phyloP scores from a whole-genome alignment of 345 rosid species.

The Pugionium dolabratum region DNA sequence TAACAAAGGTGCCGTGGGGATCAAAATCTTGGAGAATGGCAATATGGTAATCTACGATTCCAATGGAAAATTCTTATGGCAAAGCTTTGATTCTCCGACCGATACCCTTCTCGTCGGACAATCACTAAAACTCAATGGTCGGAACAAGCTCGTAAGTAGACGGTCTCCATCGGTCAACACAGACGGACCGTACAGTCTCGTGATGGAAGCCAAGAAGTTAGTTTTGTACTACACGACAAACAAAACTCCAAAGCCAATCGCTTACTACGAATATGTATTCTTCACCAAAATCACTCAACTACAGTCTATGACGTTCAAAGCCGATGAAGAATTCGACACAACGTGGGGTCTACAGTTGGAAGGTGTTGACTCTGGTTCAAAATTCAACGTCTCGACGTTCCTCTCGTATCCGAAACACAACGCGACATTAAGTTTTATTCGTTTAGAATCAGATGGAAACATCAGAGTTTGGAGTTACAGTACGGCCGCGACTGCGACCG shows the following conservation, averaged over 20 bases:
- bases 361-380: slow-evolving; percentile 9
- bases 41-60: slow-evolving; percentile 60
- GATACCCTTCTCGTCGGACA: slow-evolving; percentile 68
- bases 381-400: slow-evolving; percentile 19
- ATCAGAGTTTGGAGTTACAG: slow-evolving; percentile 48
- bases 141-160: slow-evolving; percentile 55
- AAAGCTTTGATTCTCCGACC: slow-evolving; percentile 61
- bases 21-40: slow-evolving; percentile 55
- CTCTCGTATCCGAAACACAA: slow-evolving; percentile 48
- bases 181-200: slow-evolving; percentile 57
- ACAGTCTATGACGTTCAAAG: slow-evolving; percentile 28
- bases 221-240: slow-evolving; percentile 44
- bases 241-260: slow-evolving; percentile 42
- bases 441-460: slow-evolving; percentile 59
- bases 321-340: slow-evolving; percentile 37
- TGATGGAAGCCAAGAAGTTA: slow-evolving; percentile 47
- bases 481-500: slow-evolving; percentile 34
- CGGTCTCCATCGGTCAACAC: slow-evolving; percentile 38
- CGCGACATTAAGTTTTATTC: slow-evolving; percentile 44
- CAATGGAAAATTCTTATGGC: slow-evolving; percentile 52
- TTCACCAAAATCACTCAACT: slow-evolving; percentile 11
- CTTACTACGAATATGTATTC: slow-evolving; percentile 29
- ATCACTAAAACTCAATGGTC: slow-evolving; percentile 39
- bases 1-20: slow-evolving; percentile 58
- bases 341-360: slow-evolving; percentile 31